These are phyloP conservation scores for Meyerozyma smithsonii DNA, from an alignment of 1,139 yeast species.

Conservation along the genomic window DNA sequence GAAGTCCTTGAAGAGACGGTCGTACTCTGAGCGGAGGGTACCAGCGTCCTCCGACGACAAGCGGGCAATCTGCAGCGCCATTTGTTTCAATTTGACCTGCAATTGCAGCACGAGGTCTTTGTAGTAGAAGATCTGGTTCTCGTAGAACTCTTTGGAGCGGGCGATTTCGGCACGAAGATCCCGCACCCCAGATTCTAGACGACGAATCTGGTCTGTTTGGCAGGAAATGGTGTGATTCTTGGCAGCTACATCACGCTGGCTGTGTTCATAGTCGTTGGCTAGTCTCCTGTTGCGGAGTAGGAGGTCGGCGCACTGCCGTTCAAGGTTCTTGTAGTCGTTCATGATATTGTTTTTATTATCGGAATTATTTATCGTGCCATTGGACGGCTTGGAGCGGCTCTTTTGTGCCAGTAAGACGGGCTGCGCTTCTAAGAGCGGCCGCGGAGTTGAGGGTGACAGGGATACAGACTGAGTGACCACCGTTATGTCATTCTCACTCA, in stretches of 20 bases:
- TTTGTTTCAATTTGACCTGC: conserved; percentile 23
- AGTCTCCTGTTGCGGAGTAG: conserved; percentile 19
- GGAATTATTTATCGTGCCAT: neutral
- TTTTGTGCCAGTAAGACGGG: neutral
- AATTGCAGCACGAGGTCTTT: conserved; percentile 30
- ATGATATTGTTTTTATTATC: neutral
- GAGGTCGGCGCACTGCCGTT: conserved; percentile 27
- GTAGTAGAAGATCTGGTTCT: conserved; percentile 28
- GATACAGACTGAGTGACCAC: conserved; percentile 1
- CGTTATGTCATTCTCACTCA: conserved; percentile 3
- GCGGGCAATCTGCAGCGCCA: conserved; percentile 19
- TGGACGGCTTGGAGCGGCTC: neutral
- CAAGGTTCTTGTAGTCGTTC: conserved; percentile 7
- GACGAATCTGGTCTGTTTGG: conserved; percentile 16
- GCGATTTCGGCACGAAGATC: conserved; percentile 18
- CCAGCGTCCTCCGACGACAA: conserved; percentile 9
- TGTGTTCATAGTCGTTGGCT: conserved; percentile 17
- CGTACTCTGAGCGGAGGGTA: conserved; percentile 21
- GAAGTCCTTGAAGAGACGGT: conserved; percentile 31
- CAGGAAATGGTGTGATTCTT: conserved; percentile 17
- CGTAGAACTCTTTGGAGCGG: conserved; percentile 24
- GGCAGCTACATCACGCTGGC: conserved; percentile 19
- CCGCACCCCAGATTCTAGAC: conserved; percentile 19
- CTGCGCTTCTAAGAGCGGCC: neutral
- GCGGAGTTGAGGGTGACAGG: neutral